phyloP scores from a whole-genome alignment of 139 green algal genomes.

The Nannochloris sp. region DNA sequence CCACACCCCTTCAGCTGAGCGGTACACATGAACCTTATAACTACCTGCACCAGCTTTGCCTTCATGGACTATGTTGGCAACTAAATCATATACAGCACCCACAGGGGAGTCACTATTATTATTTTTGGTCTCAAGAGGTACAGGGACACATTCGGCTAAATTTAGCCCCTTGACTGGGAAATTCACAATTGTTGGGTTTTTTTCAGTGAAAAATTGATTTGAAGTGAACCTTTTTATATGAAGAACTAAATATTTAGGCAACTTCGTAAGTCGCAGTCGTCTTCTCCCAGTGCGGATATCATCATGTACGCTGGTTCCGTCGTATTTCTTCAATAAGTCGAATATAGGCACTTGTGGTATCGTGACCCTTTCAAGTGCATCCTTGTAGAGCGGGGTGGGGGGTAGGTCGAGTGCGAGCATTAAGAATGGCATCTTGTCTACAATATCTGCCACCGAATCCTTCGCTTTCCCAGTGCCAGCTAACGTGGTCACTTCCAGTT shows the following conservation, averaged over 20 bases:
- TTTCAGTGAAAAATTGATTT: conserved; percentile 86
- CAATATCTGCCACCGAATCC: conserved; percentile 39
- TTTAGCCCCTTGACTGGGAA: conserved; percentile 94
- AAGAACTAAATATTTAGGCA: conserved; percentile 80
- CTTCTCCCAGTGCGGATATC: conserved; percentile 71
- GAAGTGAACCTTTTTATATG: conserved; percentile 91
- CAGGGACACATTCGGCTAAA: conserved; percentile 67
- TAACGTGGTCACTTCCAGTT: conserved; percentile 81
- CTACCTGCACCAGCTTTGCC: conserved; percentile 52
- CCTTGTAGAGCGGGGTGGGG: conserved; percentile 92
- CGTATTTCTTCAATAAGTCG: conserved; percentile 88
- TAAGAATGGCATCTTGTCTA: conserved; percentile 76
- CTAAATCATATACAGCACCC: conserved; percentile 68
- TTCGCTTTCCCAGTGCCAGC: conserved; percentile 64
- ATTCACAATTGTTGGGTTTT: conserved; percentile 98
- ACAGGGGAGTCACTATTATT: too few relatives aligned
- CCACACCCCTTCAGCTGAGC: conserved; percentile 60
- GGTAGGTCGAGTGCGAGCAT: conserved; percentile 91
- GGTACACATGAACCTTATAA: conserved; percentile 76
- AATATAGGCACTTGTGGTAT: conserved; percentile 96
- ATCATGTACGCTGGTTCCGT: conserved; percentile 67
- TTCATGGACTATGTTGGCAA: conserved; percentile 86
- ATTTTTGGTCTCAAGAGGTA: conserved; percentile 23
- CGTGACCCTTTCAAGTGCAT: conserved; percentile 92
- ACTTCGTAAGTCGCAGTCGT: conserved; percentile 65